Base-by-base conservation (phyloP, 345 rosid genomes). In the Gossypium raimondii region DNA sequence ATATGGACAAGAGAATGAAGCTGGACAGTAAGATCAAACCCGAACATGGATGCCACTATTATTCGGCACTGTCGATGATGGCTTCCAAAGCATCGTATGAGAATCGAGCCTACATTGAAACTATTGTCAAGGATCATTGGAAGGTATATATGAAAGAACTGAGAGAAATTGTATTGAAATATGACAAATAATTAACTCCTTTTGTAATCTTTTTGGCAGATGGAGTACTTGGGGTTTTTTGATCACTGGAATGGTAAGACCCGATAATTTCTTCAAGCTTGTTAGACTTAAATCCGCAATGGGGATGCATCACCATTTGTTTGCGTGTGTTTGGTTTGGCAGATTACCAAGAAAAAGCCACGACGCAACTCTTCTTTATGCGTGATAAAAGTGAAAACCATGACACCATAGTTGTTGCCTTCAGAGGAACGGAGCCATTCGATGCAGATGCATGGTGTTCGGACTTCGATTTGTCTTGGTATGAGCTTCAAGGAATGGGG, bases 401-500 rank as follows among this genome's bases (percentile, higher is more conserved):
- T 3, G 86, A 87, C 62, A 85, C 85, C 8, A 79, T 89, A 3
- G 82, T 89, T 9, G 86, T 88, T 53, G 86, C 96, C 10, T 89
- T 93, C 72, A 83, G 91, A 75, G 96, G 96, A 9, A 90, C 96
- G 0, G 87, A 88, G 56, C 81, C 89, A 9, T 90, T 92, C 53
- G 80, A 89, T 27, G 80, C 96, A 0, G 87, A 90, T 56, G 90
- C 83, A 2, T 90, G 93, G 92, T 81, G 92, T 79, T 82, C 93
- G 0, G 91, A 92, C 81, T 79, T 89, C 12, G 96, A 92, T 60
- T 56, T 90, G 47, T 89, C 96, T 0, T 90, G 97, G 96, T 90
- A 88, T 57, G 91, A 88, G 58, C 80, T 92, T 41, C 67, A 81
- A 11, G 82, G 80, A 27, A 59, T 89, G 58, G 97, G 97, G 24